Evolutionary conservation across 2,329 filamentous ascomycete genomes (phyloP).

Genomic region (Didymella keratinophila): DNA sequence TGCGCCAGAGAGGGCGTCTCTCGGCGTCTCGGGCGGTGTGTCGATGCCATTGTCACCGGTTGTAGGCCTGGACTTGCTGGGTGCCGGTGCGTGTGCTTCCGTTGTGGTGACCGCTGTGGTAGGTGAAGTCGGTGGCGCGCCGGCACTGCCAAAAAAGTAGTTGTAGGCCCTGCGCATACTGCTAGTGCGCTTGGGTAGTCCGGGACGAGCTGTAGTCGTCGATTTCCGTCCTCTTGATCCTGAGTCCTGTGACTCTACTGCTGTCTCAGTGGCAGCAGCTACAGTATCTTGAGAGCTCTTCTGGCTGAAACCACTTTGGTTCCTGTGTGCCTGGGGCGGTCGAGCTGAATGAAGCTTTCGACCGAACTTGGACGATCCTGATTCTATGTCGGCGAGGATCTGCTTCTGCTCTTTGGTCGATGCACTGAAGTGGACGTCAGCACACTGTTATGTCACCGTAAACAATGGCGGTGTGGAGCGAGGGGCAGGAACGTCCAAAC

Average conservation of each 20-base stretch:
- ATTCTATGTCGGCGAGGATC: constrained; percentile 51
- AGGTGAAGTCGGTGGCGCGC: constrained; percentile 37
- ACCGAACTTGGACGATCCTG: constrained; percentile 48
- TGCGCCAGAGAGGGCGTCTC: constrained; percentile 26
- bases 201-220: constrained; percentile 41
- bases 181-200: constrained; percentile 48
- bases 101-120: constrained; percentile 40
- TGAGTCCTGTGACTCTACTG: constrained; percentile 36
- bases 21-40: constrained; percentile 47
- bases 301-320: constrained; percentile 30
- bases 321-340: constrained; percentile 31
- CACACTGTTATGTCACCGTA: constrained; percentile 14
- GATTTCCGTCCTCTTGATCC: constrained; percentile 44
- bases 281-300: constrained; percentile 40
- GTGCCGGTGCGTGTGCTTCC: constrained; percentile 29
- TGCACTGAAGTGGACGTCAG: constrained; percentile 36
- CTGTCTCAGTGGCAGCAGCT: constrained; percentile 39
- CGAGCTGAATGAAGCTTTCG: constrained; percentile 40
- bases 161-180: constrained; percentile 53
- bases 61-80: constrained; percentile 30
- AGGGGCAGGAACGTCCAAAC: constrained; percentile 9
- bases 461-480: constrained; percentile 22
- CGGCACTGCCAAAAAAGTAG: constrained; percentile 50
- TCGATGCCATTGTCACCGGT: constrained; percentile 40
- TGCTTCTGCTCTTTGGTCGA: constrained; percentile 50